phyloP scores from a whole-genome alignment of 805 yeast species.

The Blastobotrys peoriensis region DNA sequence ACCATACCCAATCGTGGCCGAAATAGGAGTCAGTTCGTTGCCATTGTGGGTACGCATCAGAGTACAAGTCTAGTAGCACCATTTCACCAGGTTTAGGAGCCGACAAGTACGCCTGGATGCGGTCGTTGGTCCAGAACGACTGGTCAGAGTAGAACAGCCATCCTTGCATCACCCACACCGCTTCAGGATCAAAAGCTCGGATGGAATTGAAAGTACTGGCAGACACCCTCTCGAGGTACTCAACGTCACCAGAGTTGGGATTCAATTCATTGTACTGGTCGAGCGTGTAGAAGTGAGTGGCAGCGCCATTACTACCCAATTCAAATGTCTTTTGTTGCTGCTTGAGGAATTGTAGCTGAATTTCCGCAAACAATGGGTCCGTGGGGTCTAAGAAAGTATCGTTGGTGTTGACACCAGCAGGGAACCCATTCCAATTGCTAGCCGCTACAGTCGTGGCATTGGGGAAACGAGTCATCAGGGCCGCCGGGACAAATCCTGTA shows the following conservation, averaged over 20 bases:
- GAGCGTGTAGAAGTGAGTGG: constrained; percentile 13
- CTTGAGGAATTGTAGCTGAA: constrained; percentile 11
- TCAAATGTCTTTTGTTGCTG: constrained; percentile 6
- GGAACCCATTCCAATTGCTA: constrained; percentile 11
- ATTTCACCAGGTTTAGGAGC: constrained; percentile 12
- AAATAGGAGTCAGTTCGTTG: constrained; percentile 8
- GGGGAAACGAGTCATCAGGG: constrained; percentile 6
- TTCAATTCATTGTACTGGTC: constrained; percentile 16
- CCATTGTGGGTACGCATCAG: constrained; percentile 14
- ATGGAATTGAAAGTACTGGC: constrained; percentile 6
- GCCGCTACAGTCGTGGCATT: constrained; percentile 9
- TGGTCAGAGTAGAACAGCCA: constrained; percentile 14
- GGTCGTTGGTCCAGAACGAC: constrained; percentile 11
- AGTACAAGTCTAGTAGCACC: constrained; percentile 11
- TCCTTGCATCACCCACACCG: constrained; percentile 15
- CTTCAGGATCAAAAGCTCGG: constrained; percentile 6
- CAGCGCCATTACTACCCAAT: constrained; percentile 3
- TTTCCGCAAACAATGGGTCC: constrained; percentile 11
- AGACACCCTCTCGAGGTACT: constrained; percentile 9
- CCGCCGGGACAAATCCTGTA: constrained; percentile 13
- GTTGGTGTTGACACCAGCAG: constrained; percentile 7
- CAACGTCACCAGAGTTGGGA: constrained; percentile 11
- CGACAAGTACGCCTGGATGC: constrained; percentile 11
- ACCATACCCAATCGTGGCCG: constrained; percentile 16
- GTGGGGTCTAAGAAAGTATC: constrained; percentile 15